phyloP scores from a whole-genome alignment of 345 rosid genomes.

The Aquilaria yunnanensis region DNA sequence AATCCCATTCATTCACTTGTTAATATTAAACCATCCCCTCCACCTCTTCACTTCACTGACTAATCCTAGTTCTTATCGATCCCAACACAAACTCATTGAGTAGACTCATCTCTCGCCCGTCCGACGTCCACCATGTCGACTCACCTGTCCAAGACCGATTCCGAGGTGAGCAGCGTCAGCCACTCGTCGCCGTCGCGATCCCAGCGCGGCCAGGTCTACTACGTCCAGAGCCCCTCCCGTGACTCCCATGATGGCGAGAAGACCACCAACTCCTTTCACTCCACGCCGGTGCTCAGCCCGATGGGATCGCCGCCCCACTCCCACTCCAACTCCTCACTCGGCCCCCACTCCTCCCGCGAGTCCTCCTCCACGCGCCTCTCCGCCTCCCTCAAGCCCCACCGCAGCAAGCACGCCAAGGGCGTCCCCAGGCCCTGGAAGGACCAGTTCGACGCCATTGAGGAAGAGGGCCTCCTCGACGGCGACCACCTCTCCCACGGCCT shows the following conservation, averaged over 20 bases:
- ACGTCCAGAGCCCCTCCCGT: constrained; percentile 70
- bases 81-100: constrained; percentile 7
- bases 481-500: constrained; percentile 19
- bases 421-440: constrained; percentile 31
- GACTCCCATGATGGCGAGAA: constrained; percentile 69
- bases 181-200: constrained; percentile 49
- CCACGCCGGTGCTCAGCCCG: constrained; percentile 58
- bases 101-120: constrained; percentile 26
- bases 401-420: constrained; percentile 20
- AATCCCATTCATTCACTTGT: not conserved
- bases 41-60: not conserved
- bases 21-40: not conserved
- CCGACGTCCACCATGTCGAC: constrained; percentile 24
- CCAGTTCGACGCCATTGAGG: constrained; percentile 62
- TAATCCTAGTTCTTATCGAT: not conserved
- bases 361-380: constrained; percentile 68
- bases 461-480: constrained; percentile 49
- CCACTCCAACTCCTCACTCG: constrained; percentile 65
- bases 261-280: constrained; percentile 63
- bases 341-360: constrained; percentile 58
- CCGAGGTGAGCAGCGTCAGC: constrained; percentile 55
- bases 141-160: constrained; percentile 52
- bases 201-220: constrained; percentile 49
- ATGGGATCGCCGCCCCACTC: constrained; percentile 69
- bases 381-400: constrained; percentile 37